phyloP scores from a whole-genome alignment of 2,329 filamentous ascomycete species.

The Lecanicillium sp. region DNA sequence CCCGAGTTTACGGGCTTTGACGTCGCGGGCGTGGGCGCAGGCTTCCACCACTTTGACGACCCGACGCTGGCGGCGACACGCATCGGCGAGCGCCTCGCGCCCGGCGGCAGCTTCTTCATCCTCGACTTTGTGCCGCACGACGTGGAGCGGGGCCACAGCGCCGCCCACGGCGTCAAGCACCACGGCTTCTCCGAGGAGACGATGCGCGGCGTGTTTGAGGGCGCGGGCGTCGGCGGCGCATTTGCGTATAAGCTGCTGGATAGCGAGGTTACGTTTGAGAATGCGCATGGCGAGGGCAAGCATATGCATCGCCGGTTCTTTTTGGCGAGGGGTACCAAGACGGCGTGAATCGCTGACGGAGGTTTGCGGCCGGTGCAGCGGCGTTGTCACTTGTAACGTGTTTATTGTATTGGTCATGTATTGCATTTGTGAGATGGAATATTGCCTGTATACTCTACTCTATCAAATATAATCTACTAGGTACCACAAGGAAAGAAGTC shows the following conservation, averaged over 20 bases:
- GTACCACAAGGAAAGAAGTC: too few species aligned
- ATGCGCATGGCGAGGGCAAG: conserved; percentile 19
- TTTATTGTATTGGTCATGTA: too few species aligned
- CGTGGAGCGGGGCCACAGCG: conserved; percentile 15
- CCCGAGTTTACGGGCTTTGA: conserved; percentile 64
- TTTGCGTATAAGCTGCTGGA: conserved; percentile 51
- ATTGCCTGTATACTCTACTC: conserved; percentile 9
- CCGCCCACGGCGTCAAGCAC: conserved; percentile 49
- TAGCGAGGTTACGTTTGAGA: conserved; percentile 37
- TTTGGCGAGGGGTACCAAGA: conserved; percentile 41
- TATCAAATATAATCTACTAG: too few species aligned
- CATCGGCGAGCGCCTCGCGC: conserved; percentile 53
- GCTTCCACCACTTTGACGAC: conserved; percentile 62
- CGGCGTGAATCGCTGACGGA: neutral
- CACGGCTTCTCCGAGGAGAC: conserved; percentile 57
- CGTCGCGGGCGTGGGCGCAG: conserved; percentile 53
- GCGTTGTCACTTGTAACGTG: too few species aligned
- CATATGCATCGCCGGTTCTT: conserved; percentile 28
- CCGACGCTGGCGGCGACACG: conserved; percentile 50
- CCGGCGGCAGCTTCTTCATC: conserved; percentile 60
- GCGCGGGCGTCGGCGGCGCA: conserved; percentile 50
- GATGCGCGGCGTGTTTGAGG: conserved; percentile 52
- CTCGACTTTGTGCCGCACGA: conserved; percentile 58
- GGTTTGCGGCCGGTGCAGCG: too few species aligned
- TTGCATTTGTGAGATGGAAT: too few species aligned